These are phyloP conservation scores for Globisporangium spinosum DNA, from an alignment of 352 stramenopile genomes.

Conservation along the genomic window DNA sequence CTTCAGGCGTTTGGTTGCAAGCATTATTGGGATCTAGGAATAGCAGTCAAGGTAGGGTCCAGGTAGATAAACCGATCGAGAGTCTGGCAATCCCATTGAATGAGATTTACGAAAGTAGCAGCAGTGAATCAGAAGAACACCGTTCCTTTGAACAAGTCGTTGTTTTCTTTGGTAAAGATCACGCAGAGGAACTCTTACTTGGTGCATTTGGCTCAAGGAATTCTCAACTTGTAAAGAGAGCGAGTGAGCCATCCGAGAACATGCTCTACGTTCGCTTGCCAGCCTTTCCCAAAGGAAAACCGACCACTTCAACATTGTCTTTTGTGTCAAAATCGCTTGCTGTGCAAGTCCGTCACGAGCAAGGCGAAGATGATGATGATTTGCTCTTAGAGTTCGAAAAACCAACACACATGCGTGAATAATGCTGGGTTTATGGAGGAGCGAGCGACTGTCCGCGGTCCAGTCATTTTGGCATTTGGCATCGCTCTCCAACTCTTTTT, in stretches of 20 bases:
- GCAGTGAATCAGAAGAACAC: no score
- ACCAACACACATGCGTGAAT: background rate
- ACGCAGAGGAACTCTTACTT: no score
- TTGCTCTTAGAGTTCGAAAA: background rate
- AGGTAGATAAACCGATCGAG: background rate
- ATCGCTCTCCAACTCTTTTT: background rate
- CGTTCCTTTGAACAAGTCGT: no score
- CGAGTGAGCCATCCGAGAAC: background rate
- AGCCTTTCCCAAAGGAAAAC: background rate
- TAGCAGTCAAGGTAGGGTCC: background rate
- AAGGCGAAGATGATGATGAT: background rate
- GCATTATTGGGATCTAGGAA: background rate
- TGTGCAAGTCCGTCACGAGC: background rate
- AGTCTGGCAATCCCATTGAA: no score
- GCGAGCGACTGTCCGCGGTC: background rate
- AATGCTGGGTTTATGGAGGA: constrained; percentile 1
- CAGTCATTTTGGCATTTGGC: background rate
- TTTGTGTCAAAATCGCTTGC: background rate
- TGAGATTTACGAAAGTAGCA: no score
- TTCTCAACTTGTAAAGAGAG: no score
- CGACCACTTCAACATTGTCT: background rate
- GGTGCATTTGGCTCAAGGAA: no score
- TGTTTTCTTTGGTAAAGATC: no score
- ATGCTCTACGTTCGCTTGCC: background rate
- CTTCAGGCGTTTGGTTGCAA: background rate